phyloP scores from a whole-genome alignment of 1,284 basidiomycete genomes.

The Ganoderma lucidum region DNA sequence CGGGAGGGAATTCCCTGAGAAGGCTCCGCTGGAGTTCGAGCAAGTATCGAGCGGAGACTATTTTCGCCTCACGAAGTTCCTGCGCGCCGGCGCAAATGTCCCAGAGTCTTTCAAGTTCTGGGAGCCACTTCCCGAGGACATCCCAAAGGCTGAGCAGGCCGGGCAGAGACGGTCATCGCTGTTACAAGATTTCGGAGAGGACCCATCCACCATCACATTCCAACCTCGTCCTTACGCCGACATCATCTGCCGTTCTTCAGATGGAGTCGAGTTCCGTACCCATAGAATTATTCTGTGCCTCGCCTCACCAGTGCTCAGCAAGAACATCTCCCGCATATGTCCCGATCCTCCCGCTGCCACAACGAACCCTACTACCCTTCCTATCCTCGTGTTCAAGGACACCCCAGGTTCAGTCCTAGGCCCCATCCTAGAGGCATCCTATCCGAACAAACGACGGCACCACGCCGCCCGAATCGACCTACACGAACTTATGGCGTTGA shows the following conservation, averaged over 20 bases:
- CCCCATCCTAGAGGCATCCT: conserved; percentile 16
- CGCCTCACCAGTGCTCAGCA: conserved; percentile 12
- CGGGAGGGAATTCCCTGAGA: conserved; percentile 9
- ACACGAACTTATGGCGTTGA: conserved; percentile 4
- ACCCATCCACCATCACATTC: background rate
- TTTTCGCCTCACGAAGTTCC: conserved; percentile 23
- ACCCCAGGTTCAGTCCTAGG: conserved; percentile 4
- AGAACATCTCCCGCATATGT: conserved; percentile 6
- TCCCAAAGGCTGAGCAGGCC: background rate
- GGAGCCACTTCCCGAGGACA: conserved; percentile 8
- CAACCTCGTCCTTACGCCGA: conserved; percentile 19
- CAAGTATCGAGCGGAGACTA: conserved; percentile 27
- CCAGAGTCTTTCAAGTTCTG: conserved; percentile 17
- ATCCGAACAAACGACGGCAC: background rate
- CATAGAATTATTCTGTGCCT: conserved; percentile 19
- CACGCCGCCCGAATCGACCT: background rate
- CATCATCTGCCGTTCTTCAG: conserved; percentile 20
- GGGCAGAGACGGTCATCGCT: background rate
- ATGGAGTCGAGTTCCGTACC: conserved; percentile 9
- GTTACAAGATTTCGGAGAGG: background rate
- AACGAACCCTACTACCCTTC: background rate
- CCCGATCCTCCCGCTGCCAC: background rate
- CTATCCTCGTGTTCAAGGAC: conserved; percentile 12
- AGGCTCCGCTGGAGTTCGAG: conserved; percentile 19
- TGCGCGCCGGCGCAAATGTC: conserved; percentile 14